phyloP scores from a whole-genome alignment of 1,139 yeast genomes.

The Sugiyamaella xylanicola region DNA sequence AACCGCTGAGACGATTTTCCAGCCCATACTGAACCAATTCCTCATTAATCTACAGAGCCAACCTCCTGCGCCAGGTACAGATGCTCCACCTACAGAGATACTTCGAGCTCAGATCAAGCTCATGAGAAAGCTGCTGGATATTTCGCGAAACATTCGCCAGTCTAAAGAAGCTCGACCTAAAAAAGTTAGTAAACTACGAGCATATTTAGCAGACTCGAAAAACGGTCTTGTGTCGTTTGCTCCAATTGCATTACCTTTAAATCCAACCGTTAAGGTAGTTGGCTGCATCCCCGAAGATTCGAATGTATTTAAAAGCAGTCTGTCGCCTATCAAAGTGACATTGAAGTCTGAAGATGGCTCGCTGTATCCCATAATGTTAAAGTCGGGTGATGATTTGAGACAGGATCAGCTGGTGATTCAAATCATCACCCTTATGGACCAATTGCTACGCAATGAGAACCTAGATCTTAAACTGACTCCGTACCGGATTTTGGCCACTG shows the following conservation, averaged over 20 bases:
- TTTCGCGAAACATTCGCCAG: conserved; percentile 50
- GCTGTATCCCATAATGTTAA: conserved; percentile 82
- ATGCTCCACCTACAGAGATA: conserved; percentile 23
- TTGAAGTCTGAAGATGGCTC: conserved; percentile 63
- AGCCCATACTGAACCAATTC: conserved; percentile 39
- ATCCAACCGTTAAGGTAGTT: conserved; percentile 64
- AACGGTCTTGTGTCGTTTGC: conserved; percentile 49
- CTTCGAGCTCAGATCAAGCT: conserved; percentile 51
- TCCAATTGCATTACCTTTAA: conserved; percentile 69
- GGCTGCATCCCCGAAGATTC: conserved; percentile 83
- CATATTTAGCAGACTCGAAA: conserved; percentile 43
- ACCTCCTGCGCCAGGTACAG: background rate
- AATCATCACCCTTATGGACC: conserved; percentile 89
- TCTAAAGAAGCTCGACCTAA: conserved; percentile 59
- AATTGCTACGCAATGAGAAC: conserved; percentile 82
- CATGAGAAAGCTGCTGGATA: conserved; percentile 46
- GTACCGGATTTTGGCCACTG: conserved; percentile 86
- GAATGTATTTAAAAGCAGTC: conserved; percentile 84
- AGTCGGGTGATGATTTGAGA: conserved; percentile 92
- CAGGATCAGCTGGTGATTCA: conserved; percentile 97
- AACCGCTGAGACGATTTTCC: conserved; percentile 31
- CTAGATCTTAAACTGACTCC: conserved; percentile 87
- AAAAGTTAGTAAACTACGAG: conserved; percentile 52
- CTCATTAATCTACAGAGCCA: conserved; percentile 34
- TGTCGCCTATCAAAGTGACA: conserved; percentile 83